A percentile compares a stretch with the other conserved stretches of the same genome.
Conservation (phyloP, 495 filamentous ascomycete genomes). For the Xeromyces bisporus region DNA sequence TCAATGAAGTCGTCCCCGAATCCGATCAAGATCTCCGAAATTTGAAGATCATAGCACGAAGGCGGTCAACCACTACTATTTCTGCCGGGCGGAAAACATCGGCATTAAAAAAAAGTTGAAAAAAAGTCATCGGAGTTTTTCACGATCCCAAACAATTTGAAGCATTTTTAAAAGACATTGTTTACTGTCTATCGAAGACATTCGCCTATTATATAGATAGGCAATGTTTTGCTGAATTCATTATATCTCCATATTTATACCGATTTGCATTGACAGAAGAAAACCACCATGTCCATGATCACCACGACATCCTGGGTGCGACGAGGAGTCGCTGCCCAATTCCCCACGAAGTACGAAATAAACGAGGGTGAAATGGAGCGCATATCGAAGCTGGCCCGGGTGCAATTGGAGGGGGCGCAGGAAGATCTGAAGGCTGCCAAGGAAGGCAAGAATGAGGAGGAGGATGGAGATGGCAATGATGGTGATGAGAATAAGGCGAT, state of each 20-base stretch:
- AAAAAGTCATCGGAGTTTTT: conserved; percentile 1
- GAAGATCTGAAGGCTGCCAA: conserved; percentile 63
- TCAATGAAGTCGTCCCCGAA: too few species aligned
- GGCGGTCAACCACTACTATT: conserved; percentile 1
- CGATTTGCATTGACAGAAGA: not conserved
- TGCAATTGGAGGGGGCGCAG: conserved; percentile 84
- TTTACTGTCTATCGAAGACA: too few species aligned
- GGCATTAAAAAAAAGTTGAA: conserved; percentile 10
- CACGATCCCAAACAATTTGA: too few species aligned
- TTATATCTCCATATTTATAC: not conserved
- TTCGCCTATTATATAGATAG: too few species aligned
- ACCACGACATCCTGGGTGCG: conserved; percentile 89
- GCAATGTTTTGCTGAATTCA: too few species aligned
- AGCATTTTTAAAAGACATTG: too few species aligned
- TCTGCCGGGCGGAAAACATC: conserved; percentile 4
- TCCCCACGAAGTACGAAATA: conserved; percentile 78
- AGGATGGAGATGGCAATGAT: conserved; percentile 12
- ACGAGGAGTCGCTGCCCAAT: conserved; percentile 79
- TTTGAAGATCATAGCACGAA: not conserved
- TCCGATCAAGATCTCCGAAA: too few species aligned
- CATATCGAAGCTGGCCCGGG: conserved; percentile 73
- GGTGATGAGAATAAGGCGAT: conserved; percentile 14
- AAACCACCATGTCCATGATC: conserved; percentile 62
- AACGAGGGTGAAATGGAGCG: conserved; percentile 84
- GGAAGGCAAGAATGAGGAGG: conserved; percentile 19